Evolutionary conservation across 108 stramenopile genomes (phyloP).

Genomic region (Cyclotella choctawhatcheeana): DNA sequence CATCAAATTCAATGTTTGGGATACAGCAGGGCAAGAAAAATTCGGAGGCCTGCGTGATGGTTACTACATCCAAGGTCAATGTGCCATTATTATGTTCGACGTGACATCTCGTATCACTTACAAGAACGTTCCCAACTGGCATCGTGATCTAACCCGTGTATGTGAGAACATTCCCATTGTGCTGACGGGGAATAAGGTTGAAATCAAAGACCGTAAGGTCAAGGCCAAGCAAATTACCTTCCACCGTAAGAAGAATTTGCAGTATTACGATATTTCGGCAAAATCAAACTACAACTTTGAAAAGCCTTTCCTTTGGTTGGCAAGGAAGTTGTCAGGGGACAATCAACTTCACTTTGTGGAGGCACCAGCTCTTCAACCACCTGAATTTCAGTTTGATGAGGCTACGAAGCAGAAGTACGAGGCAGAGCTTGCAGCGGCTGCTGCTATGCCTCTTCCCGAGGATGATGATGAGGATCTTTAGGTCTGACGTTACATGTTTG

Average conservation of each 20-base stretch:
- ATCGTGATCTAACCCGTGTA: slow-evolving; percentile 98
- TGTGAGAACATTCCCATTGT: slow-evolving; percentile 99
- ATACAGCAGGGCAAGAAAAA: slow-evolving; percentile 99
- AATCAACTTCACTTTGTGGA: slow-evolving; percentile 97
- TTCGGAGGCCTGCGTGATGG: slow-evolving; percentile 98
- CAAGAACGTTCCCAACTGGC: slow-evolving; percentile 99
- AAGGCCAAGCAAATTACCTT: slow-evolving; percentile 99
- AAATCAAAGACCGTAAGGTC: slow-evolving; percentile 99
- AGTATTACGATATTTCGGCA: slow-evolving; percentile 99
- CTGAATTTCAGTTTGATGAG: slow-evolving; percentile 95
- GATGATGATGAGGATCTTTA: slow-evolving; percentile 97
- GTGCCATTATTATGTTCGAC: slow-evolving; percentile 99
- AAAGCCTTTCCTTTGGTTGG: slow-evolving; percentile 99
- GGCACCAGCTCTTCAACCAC: slow-evolving; percentile 97
- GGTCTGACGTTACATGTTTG: slow-evolving; percentile 4
- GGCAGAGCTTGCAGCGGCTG: slow-evolving; percentile 86
- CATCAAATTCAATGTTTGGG: slow-evolving; percentile 99
- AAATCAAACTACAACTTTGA: slow-evolving; percentile 99
- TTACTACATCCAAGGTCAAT: slow-evolving; percentile 98
- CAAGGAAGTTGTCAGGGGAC: slow-evolving; percentile 97
- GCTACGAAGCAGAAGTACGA: slow-evolving; percentile 89
- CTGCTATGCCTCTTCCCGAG: slow-evolving; percentile 94
- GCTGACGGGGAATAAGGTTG: slow-evolving; percentile 99
- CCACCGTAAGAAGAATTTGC: slow-evolving; percentile 99
- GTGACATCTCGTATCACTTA: slow-evolving; percentile 98